A percentile compares a stretch with the other conserved stretches of the same genome.
Conservation (phyloP, 176 grass and related monocot genomes). For the Triticum aestivum region IWGSC_CS_RefSeq_v2.1 NC_057812.1:585926574-585927073, state of each 20-base stretch:
- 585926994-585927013: background rate
- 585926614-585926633: conserved; percentile 14
- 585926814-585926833: conserved; percentile 31
- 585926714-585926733: conserved; percentile 61
- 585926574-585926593: too few species aligned
- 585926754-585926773: conserved; percentile 80
- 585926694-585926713: conserved; percentile 58
- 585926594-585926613: too few species aligned
- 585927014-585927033: background rate
- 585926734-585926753: conserved; percentile 83
- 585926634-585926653: conserved; percentile 75
- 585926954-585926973: background rate
- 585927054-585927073: background rate
- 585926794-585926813: background rate
- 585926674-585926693: conserved; percentile 91
- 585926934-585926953: background rate
- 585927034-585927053: too few species aligned
- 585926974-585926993: background rate
- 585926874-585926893: conserved; percentile 25
- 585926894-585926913: conserved; percentile 1
- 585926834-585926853: conserved; percentile 6
- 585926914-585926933: background rate
- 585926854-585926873: conserved; percentile 33
- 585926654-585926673: conserved; percentile 80
- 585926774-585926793: conserved; percentile 65